Percentiles rank a stretch among this genome's conserved stretches.
phyloP scores from a whole-genome alignment of 441 rosid genomes.

The Populus hybrid region DNA sequence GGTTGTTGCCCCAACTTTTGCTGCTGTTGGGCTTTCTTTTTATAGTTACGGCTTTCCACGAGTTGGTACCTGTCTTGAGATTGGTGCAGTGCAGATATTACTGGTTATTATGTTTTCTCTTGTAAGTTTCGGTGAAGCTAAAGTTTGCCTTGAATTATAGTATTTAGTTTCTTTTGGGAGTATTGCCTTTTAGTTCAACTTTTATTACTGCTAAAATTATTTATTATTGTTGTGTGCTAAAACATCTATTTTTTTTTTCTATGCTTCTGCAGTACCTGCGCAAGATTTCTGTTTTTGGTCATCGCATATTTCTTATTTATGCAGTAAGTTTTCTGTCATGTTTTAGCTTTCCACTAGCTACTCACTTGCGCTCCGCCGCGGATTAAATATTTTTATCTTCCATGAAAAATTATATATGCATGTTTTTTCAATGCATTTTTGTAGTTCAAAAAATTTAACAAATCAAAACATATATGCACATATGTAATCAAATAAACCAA shows the following conservation, averaged over 20 bases:
- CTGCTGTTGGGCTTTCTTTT: constrained; percentile 96
- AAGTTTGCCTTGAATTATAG: not conserved
- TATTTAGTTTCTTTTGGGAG: not conserved
- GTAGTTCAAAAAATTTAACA: too few relatives aligned
- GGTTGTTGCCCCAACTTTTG: constrained; percentile 95
- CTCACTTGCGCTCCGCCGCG: too few relatives aligned
- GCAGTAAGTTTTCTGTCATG: constrained; percentile 53
- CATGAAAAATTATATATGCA: too few relatives aligned
- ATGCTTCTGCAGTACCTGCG: constrained; percentile 75
- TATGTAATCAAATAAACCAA: too few relatives aligned
- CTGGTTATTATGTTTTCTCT: constrained; percentile 87
- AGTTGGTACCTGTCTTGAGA: constrained; percentile 89
- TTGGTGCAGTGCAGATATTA: constrained; percentile 77
- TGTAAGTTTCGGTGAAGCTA: constrained; percentile 44
- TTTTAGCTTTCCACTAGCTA: not conserved
- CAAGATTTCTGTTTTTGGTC: constrained; percentile 86
- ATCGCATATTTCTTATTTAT: constrained; percentile 86
- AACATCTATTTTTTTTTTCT: constrained; percentile 17
- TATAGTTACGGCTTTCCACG: constrained; percentile 90
- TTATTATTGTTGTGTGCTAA: constrained; percentile 10
- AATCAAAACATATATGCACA: too few relatives aligned
- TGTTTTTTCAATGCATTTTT: too few relatives aligned
- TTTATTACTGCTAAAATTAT: constrained; percentile 1
- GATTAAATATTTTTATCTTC: too few relatives aligned
- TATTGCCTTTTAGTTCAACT: not conserved